Evolutionary conservation across 176 grass and related monocot species (phyloP), one percentile per base, ranked within the genome.

Genomic region (Coix lacrymajobi): DNA sequence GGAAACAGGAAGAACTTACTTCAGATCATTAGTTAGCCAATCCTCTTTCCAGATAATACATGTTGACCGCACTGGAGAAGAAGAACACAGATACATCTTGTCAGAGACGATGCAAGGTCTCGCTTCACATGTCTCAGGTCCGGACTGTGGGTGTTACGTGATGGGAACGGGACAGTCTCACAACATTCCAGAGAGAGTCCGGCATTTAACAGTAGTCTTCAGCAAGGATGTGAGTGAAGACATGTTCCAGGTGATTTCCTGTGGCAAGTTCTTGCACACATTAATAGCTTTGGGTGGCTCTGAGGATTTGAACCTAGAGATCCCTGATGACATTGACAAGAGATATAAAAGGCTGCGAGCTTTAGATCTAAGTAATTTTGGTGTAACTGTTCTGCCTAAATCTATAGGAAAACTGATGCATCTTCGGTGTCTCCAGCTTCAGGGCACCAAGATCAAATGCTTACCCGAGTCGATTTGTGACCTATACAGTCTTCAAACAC

Each of bases 381-480:
- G 75, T n/a, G 12, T 83, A 6, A 14, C 9, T 62, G 2, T 11
- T 16, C 76, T 90, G 41, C 91, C 91, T 63, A 3, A 62, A 76
- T 89, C 71, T 2, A 82, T 90, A 34, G 85, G 77, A 30, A 0
- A 90, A 67, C 1, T 93, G 19, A 89, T 61, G 62, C 77, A 93
- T 78, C 87, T 93, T 30, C 76, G 84, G 11, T 93, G 75, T 32
- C 84, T 93, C 17, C 91, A 90, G 62, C 36, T 93, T 2, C 77
- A 3, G 29, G 8, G 68, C n/a, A 69, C 91, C 80, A 90, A 81
- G 11, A 87, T 93, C 34, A 80, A 3, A 56, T 13, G 37, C 4
- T 26, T 88, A 8, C 88, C 85, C 0, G 0, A 88, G 0, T 83
- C 88, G 24, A 25, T 88, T 3, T 14, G 81, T 64, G 1, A 25